Conservation (phyloP, 176 grass and related monocot species). For the Rhynchospora pubera region DNA sequence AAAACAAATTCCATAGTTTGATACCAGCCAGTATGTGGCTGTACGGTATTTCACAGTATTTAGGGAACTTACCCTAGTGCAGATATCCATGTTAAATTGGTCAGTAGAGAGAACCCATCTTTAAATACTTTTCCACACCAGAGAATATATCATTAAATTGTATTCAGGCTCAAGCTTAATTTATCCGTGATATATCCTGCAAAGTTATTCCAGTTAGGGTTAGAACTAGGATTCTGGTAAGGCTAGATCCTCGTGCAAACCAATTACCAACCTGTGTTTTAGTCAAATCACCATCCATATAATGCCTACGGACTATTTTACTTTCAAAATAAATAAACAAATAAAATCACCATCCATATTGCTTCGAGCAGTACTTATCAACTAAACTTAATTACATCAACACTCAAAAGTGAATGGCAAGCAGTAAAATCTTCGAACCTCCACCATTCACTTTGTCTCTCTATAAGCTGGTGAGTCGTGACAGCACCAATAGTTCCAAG, state of each 20-base stretch:
- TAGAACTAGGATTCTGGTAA: neutral
- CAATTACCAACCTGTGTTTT: neutral
- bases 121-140: conserved; percentile 19
- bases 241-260: conserved; percentile 6
- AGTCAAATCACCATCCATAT: neutral
- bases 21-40: neutral
- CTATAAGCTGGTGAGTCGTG: too few relatives aligned
- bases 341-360: neutral
- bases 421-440: too few relatives aligned
- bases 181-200: conserved; percentile 21
- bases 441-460: too few relatives aligned
- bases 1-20: neutral
- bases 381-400: too few relatives aligned
- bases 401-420: too few relatives aligned
- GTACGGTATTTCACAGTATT: neutral
- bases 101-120: neutral
- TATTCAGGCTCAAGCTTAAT: neutral
- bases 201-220: neutral
- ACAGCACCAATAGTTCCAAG: too few relatives aligned
- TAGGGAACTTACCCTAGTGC: neutral
- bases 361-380: neutral
- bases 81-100: neutral
- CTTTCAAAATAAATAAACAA: too few relatives aligned
- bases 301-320: too few relatives aligned
- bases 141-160: conserved; percentile 29